A percentile compares a stretch with the other conserved stretches of the same genome.
These are phyloP conservation scores for Aspergillus sclerotiicarbonarius DNA, from an alignment of 495 filamentous ascomycete species.

Conservation along the genomic window DNA sequence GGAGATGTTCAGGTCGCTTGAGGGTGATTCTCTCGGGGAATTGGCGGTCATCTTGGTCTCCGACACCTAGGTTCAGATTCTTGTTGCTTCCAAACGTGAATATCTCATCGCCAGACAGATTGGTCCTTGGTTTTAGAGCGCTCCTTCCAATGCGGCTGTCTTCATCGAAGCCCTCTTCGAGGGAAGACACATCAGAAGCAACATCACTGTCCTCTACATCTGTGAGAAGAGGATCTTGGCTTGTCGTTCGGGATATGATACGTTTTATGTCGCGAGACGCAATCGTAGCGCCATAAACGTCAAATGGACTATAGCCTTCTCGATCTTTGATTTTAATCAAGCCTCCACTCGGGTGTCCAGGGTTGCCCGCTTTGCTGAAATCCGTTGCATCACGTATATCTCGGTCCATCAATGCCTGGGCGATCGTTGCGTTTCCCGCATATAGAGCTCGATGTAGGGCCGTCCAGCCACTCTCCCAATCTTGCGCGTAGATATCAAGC, in stretches of 20 bases:
- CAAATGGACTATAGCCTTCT: slow-evolving; percentile 91
- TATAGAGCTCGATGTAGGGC: slow-evolving; percentile 90
- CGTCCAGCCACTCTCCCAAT: slow-evolving; percentile 94
- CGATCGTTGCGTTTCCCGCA: slow-evolving; percentile 85
- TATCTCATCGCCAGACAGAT: slow-evolving; percentile 73
- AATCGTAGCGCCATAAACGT: slow-evolving; percentile 83
- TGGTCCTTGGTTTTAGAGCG: slow-evolving; percentile 28
- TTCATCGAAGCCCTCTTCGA: slow-evolving; percentile 37
- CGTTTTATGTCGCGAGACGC: slow-evolving; percentile 53
- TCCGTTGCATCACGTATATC: slow-evolving; percentile 65
- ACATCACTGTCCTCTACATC: slow-evolving; percentile 33
- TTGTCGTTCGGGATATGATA: slow-evolving; percentile 21
- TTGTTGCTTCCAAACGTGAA: slow-evolving; percentile 95
- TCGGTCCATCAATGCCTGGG: slow-evolving; percentile 71
- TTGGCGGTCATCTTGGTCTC: slow-evolving; percentile 89
- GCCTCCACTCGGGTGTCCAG: slow-evolving; percentile 51
- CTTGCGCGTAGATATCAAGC: slow-evolving; percentile 82
- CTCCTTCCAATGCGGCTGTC: slow-evolving; percentile 24
- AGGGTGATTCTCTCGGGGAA: slow-evolving; percentile 81
- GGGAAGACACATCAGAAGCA: slow-evolving; percentile 35
- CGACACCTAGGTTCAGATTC: slow-evolving; percentile 87
- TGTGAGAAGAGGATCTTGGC: slow-evolving; percentile 13
- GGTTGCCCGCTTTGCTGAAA: slow-evolving; percentile 43
- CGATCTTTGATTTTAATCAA: slow-evolving; percentile 94
- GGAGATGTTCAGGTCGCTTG: slow-evolving; percentile 75